A percentile compares a stretch with the other conserved stretches of the same genome.
These are phyloP conservation scores for Chaetomiaceae sp. DNA, from an alignment of 2,329 filamentous ascomycete species.

Conservation along the genomic window DNA sequence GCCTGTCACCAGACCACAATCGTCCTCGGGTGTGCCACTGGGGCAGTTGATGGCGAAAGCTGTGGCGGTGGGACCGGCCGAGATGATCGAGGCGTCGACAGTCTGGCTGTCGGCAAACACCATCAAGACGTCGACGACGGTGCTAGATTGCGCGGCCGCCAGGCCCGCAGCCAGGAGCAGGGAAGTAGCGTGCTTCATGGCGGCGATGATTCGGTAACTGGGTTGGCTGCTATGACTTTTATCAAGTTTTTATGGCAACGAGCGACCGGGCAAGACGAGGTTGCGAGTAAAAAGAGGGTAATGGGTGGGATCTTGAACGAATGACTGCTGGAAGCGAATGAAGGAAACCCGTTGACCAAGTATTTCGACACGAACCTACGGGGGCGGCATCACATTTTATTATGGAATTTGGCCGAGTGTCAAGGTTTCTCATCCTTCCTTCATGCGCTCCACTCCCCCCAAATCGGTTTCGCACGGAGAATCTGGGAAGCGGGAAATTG, in stretches of 20 bases:
- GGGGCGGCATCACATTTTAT: no score
- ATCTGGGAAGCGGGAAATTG: background rate
- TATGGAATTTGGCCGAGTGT: no score
- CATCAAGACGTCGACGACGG: constrained; percentile 22
- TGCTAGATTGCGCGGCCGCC: constrained; percentile 14
- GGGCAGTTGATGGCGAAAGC: constrained; percentile 26
- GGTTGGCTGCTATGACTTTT: no score
- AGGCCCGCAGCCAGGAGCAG: constrained; percentile 15
- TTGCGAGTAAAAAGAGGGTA: background rate
- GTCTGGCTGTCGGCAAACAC: constrained; percentile 17
- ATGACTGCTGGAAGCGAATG: background rate
- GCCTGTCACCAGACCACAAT: constrained; percentile 22
- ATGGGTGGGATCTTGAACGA: background rate
- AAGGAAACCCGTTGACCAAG: no score
- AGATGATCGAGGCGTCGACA: constrained; percentile 27
- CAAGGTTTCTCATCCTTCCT: no score
- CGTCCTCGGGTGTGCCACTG: constrained; percentile 13
- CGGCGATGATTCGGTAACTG: background rate
- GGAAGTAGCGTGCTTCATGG: constrained; percentile 13
- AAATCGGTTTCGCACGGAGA: background rate
- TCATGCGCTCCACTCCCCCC: no score
- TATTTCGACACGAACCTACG: no score
- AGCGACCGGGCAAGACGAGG: background rate
- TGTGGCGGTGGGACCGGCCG: constrained; percentile 25
- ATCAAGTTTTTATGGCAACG: background rate